These are phyloP conservation scores for Wickerhamiella qilinensis DNA, from an alignment of 805 yeast genomes.

Conservation along the genomic window DNA sequence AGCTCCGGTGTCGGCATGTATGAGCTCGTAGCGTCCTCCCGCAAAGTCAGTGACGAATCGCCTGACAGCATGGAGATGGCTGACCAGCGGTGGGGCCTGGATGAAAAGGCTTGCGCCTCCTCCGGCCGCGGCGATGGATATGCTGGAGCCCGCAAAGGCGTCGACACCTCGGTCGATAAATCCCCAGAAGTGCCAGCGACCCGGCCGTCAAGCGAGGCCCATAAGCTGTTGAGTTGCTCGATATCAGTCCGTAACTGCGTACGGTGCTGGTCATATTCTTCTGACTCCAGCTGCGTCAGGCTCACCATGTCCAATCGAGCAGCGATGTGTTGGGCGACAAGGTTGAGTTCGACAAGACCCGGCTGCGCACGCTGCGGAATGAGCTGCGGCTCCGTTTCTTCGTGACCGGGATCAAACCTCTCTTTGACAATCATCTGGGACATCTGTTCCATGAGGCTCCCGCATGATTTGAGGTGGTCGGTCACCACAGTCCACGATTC, in stretches of 20 bases:
- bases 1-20: slow-evolving; percentile 1
- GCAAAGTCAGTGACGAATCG: not conserved
- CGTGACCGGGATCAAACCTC: slow-evolving; percentile 6
- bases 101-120: too few species aligned
- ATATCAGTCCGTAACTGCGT: slow-evolving; percentile 8
- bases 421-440: slow-evolving; percentile 10
- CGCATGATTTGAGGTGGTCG: slow-evolving; percentile 10
- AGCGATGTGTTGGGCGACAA: slow-evolving; percentile 10
- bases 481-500: slow-evolving; percentile 14
- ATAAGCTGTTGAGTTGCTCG: slow-evolving; percentile 4
- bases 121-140: too few species aligned
- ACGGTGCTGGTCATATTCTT: slow-evolving; percentile 5
- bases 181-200: not conserved
- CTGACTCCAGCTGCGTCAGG: slow-evolving; percentile 2
- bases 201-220: slow-evolving; percentile 2
- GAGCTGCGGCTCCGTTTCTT: not conserved
- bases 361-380: not conserved
- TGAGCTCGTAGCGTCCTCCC: not conserved
- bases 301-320: slow-evolving; percentile 12
- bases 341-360: slow-evolving; percentile 3
- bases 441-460: slow-evolving; percentile 9
- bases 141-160: too few species aligned
- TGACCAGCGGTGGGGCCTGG: not conserved
- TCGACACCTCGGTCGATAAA: too few species aligned
- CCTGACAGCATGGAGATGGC: not conserved